Evolutionary conservation across 2,329 filamentous ascomycete species (phyloP).

Genomic region (Didymella keratinophila): DNA sequence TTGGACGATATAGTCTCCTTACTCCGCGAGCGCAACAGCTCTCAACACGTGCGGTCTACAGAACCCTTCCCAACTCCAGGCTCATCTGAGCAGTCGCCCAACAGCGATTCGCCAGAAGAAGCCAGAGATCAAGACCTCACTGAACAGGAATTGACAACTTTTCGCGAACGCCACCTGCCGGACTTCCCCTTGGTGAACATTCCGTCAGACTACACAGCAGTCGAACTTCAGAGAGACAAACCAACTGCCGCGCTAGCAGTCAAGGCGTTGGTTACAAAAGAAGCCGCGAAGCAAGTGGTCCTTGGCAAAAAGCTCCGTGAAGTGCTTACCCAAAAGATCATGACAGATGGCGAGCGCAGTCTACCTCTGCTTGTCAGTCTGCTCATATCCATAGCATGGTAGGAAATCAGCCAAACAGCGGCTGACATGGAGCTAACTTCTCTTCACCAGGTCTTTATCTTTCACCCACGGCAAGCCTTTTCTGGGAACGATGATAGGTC

Average conservation of each 20-base stretch:
- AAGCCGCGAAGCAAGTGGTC: constrained; percentile 19
- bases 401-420: background rate
- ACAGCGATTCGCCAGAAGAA: background rate
- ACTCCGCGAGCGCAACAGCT: constrained; percentile 27
- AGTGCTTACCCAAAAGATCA: constrained; percentile 27
- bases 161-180: constrained; percentile 21
- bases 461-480: constrained; percentile 29
- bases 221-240: constrained; percentile 16
- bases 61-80: constrained; percentile 22
- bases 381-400: constrained; percentile 34
- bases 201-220: constrained; percentile 13
- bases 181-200: constrained; percentile 28
- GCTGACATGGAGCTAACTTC: background rate
- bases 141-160: constrained; percentile 17
- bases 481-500: constrained; percentile 25
- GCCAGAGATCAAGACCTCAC: constrained; percentile 15
- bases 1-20: constrained; percentile 42
- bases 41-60: constrained; percentile 6
- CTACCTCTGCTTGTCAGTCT: constrained; percentile 33
- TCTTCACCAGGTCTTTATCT: constrained; percentile 28
- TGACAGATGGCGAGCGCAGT: constrained; percentile 35
- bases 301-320: constrained; percentile 29
- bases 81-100: constrained; percentile 12
- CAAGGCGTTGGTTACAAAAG: constrained; percentile 28
- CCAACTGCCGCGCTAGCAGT: constrained; percentile 30